Evolutionary conservation across 805 yeast species (phyloP), one percentile per base, ranked within the genome.

Genomic region (Cyberlindnera maclurae): DNA sequence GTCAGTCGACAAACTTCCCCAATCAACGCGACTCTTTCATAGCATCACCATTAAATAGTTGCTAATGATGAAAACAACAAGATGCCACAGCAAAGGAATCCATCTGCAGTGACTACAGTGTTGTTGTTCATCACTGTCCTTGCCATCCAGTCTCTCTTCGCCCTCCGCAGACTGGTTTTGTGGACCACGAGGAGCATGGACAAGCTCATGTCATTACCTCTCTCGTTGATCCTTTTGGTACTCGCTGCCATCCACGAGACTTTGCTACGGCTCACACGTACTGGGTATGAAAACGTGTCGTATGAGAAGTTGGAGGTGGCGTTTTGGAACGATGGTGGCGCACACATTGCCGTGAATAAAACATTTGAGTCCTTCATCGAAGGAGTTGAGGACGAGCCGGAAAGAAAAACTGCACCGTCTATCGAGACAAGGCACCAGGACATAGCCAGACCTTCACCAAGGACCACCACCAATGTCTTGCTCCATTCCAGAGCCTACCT

Each of bases 201-300:
- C n/a, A 20, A 18, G 13, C 20, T 15, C 13, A 12, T 36, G 4
- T 43, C 46, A 2, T 31, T 36, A 6, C 38, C 39, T 2, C 39
- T 43, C 20, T 34, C 46, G 3, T 11, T 36, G 3, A 5, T 18
- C 5, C 15, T 43, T 29, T 33, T 43, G 20, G 10, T 43, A 12
- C 16, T 33, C 13, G 31, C 29, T 15, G 33, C 33, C 13, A 13
- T 12, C 5, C 38, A 35, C 27, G 13, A 39, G 32, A 15, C n/a
- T 13, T 12, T 35, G n/a, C 17, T n/a, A 4, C 15, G 34, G 7
- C 5, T 22, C 15, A 7, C n/a, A 15, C 12, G 7, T 2, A 18
- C 13, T 5, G 22, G 13, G 9, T 12, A 12, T 12, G 13, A 5
- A 5, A 32, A 15, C 9, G 13, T 33, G 29, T 12, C 17, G 3